Evolutionary conservation across 345 rosid genomes (phyloP).

Genomic region (Raphanus sativus): DNA sequence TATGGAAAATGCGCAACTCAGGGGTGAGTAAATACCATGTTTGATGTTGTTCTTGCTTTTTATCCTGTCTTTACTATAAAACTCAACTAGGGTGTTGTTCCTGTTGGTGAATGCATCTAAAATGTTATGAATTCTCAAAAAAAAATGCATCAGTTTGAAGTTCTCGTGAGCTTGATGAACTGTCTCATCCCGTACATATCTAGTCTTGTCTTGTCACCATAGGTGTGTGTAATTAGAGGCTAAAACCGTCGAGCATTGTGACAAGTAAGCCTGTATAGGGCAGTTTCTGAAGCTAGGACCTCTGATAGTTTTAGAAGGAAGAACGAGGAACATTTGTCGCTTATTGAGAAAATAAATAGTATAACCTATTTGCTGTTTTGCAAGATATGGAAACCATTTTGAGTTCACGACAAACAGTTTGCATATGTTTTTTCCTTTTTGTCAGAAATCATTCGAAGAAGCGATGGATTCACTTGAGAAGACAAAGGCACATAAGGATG

Average conservation of each 20-base stretch:
- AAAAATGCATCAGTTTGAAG: neutral
- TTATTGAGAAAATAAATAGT: neutral
- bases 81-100: neutral
- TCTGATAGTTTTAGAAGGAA: neutral
- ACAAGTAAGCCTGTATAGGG: neutral
- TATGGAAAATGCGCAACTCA: slow-evolving; percentile 39
- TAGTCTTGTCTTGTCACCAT: slow-evolving; percentile 3
- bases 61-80: neutral
- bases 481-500: slow-evolving; percentile 51
- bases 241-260: neutral
- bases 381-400: neutral
- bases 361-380: neutral
- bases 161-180: neutral
- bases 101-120: neutral
- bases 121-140: neutral
- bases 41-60: neutral
- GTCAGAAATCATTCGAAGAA: slow-evolving; percentile 89
- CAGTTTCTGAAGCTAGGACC: neutral
- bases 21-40: slow-evolving; percentile 28
- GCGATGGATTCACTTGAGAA: slow-evolving; percentile 66
- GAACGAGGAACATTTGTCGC: neutral
- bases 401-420: neutral
- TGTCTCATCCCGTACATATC: neutral
- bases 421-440: neutral
- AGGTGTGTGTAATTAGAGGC: slow-evolving; percentile 6